Conservation (phyloP, 2,329 filamentous ascomycete genomes). For the Chrysosporium queenslandicum region DNA sequence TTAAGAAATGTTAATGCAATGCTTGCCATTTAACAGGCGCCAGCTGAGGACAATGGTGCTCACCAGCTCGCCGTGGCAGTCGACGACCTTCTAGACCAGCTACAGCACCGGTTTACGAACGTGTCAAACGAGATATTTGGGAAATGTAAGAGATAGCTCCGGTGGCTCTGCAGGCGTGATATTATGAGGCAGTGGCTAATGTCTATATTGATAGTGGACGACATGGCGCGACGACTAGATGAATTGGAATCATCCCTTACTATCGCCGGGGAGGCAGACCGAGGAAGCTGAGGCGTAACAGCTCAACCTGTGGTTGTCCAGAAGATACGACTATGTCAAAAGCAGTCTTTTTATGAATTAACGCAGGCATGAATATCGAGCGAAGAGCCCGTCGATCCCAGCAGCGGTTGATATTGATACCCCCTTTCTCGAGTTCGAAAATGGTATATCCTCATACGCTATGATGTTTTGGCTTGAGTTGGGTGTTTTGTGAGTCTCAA, state of each 20-base stretch:
- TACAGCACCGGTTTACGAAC: constrained; percentile 74
- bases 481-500: no score
- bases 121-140: constrained; percentile 80
- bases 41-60: constrained; percentile 17
- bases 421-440: neutral
- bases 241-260: constrained; percentile 66
- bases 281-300: constrained; percentile 21
- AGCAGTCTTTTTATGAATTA: neutral
- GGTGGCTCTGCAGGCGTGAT: neutral
- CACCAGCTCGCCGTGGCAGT: constrained; percentile 63
- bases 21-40: constrained; percentile 4
- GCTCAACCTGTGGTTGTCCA: neutral
- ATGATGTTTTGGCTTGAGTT: no score
- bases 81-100: constrained; percentile 73
- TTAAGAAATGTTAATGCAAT: no score
- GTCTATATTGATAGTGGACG: constrained; percentile 64
- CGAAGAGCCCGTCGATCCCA: neutral
- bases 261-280: constrained; percentile 40
- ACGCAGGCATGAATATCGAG: neutral
- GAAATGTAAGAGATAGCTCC: constrained; percentile 54
- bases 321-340: neutral
- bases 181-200: no score
- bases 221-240: constrained; percentile 80
- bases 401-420: neutral
- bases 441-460: no score